Evolutionary conservation across 1,284 basidiomycete genomes (phyloP).

Genomic region (Irpex rosettiformis): DNA sequence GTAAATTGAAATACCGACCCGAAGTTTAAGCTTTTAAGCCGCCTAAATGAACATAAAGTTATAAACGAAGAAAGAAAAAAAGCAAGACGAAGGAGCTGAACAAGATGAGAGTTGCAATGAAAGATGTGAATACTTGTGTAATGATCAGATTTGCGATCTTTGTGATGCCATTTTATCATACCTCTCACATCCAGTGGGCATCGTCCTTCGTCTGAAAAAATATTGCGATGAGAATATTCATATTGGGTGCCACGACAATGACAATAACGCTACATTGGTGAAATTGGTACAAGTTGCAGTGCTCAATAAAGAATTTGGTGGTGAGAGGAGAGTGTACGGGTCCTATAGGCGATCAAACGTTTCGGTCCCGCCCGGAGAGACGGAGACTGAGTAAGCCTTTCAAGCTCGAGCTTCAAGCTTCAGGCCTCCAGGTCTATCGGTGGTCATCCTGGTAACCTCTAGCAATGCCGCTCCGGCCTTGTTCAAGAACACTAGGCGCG

Average conservation of each 20-base stretch:
- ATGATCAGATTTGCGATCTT: neutral
- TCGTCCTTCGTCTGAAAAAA: no score
- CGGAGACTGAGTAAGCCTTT: neutral
- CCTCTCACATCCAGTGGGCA: no score
- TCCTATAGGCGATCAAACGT: neutral
- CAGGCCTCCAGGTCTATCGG: neutral
- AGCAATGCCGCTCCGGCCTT: slow-evolving; percentile 89
- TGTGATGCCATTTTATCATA: no score
- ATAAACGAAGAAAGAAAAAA: neutral
- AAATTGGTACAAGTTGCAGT: neutral
- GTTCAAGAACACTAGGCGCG: slow-evolving; percentile 78
- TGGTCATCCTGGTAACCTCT: slow-evolving; percentile 73
- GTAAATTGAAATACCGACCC: neutral
- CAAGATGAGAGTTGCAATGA: neutral
- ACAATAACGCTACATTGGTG: neutral
- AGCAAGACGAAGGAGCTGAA: neutral
- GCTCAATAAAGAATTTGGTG: neutral
- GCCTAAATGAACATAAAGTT: neutral
- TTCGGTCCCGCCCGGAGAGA: neutral
- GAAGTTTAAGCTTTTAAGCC: neutral
- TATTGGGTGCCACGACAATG: no score
- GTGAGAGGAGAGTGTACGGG: neutral
- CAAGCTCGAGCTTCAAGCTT: no score
- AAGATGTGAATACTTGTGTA: neutral
- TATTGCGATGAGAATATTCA: no score